phyloP scores from a whole-genome alignment of 1,284 basidiomycete genomes.

The Rhodotorula sp. region DNA sequence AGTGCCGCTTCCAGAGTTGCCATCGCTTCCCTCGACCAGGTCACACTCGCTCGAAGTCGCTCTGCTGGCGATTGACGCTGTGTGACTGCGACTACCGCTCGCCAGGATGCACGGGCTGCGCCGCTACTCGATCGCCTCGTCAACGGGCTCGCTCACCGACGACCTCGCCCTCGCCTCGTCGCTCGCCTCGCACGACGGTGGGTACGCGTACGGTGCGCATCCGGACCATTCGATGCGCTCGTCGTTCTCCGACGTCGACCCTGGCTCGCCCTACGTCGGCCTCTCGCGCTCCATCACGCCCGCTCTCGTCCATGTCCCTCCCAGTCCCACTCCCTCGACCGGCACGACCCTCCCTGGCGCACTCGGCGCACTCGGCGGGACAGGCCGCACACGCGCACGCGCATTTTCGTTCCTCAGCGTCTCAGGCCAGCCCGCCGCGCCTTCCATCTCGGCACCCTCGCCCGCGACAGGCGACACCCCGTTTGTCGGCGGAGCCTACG shows the following conservation, averaged over 20 bases:
- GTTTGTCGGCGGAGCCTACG: slow-evolving; percentile 19
- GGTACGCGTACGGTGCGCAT: slow-evolving; percentile 1
- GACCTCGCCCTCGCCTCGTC: slow-evolving; percentile 3
- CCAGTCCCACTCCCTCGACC: not conserved
- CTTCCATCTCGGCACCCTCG: not conserved
- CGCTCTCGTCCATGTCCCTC: not conserved
- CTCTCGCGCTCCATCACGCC: not conserved
- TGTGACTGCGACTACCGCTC: too few relatives aligned
- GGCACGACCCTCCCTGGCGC: too few relatives aligned
- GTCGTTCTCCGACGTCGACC: not conserved
- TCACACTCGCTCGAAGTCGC: too few relatives aligned
- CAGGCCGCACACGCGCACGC: not conserved
- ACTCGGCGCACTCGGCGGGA: not conserved
- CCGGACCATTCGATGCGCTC: not conserved
- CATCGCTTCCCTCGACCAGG: too few relatives aligned
- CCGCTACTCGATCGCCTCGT: slow-evolving; percentile 9
- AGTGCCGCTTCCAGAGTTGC: too few relatives aligned
- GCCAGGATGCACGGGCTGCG: not conserved
- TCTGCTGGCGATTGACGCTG: too few relatives aligned
- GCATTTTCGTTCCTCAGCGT: slow-evolving; percentile 10
- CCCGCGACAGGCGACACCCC: slow-evolving; percentile 9
- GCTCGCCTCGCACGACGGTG: too few relatives aligned
- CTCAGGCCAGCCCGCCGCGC: not conserved
- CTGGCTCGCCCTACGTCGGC: not conserved
- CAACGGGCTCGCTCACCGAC: slow-evolving; percentile 5